These are phyloP conservation scores for Pachyrhizus erosus DNA, from an alignment of 306 rosid species.

Conservation along the genomic window DNA sequence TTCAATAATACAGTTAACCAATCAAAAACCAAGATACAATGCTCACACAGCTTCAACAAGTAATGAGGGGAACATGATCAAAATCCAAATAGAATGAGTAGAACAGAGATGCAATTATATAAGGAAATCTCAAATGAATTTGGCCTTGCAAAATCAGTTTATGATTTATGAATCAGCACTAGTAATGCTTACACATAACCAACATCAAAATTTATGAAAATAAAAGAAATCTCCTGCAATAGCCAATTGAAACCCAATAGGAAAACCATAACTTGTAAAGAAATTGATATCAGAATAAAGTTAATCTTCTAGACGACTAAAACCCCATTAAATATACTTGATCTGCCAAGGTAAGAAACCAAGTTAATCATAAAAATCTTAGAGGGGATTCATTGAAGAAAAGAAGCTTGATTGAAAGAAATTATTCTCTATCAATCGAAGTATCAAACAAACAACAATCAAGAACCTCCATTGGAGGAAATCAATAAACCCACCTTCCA, in stretches of 20 bases:
- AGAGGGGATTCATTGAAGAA: neutral
- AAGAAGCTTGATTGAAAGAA: neutral
- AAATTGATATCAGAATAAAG: neutral
- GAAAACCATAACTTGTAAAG: conserved; percentile 11
- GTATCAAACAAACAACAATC: conserved; percentile 7
- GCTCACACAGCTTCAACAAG: conserved; percentile 11
- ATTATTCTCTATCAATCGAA: conserved; percentile 34
- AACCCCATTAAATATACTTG: conserved; percentile 5
- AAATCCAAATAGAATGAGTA: neutral
- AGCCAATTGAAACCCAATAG: conserved; percentile 12
- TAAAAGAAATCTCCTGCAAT: neutral
- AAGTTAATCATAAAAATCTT: neutral
- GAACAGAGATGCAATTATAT: neutral
- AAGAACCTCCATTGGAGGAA: conserved; percentile 34
- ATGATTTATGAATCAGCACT: neutral
- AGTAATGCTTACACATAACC: neutral
- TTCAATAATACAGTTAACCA: conserved; percentile 29
- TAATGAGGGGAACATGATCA: conserved; percentile 5
- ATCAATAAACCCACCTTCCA: conserved; percentile 60
- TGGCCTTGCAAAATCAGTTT: neutral
- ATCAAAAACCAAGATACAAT: neutral
- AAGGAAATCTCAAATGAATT: conserved; percentile 30
- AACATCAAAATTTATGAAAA: neutral
- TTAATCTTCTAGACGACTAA: neutral
- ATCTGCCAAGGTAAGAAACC: conserved; percentile 6